A percentile compares a stretch with the other conserved stretches of the same genome.
Evolutionary conservation across 331 rosid genomes (phyloP).

Genomic region (Malus hybrid): DNA sequence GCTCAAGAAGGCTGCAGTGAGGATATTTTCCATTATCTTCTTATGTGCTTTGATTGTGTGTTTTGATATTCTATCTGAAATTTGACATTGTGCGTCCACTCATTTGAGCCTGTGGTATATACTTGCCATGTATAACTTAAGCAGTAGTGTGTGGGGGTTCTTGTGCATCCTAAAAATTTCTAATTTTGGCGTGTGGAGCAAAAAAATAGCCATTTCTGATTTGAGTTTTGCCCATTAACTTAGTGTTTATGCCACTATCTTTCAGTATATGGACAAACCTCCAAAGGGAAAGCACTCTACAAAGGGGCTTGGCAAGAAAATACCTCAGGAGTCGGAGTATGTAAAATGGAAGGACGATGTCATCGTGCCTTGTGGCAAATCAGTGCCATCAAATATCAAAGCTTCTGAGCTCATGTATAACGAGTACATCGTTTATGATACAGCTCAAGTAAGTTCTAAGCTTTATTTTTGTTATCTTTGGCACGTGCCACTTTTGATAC

Average conservation of each 20-base stretch:
- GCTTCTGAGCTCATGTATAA: constrained; percentile 85
- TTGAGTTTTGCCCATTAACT: not conserved
- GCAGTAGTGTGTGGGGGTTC: not conserved
- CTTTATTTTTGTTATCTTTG: not conserved
- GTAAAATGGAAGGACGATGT: constrained; percentile 72
- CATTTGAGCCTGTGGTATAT: not conserved
- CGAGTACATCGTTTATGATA: constrained; percentile 80
- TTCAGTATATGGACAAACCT: constrained; percentile 82
- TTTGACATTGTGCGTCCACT: not conserved
- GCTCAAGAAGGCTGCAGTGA: constrained; percentile 77
- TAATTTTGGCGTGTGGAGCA: not conserved
- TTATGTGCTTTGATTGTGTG: not conserved
- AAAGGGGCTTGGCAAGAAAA: constrained; percentile 84
- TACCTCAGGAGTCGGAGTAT: constrained; percentile 51
- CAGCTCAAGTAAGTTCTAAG: constrained; percentile 68
- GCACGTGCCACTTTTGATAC: not conserved
- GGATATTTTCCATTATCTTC: constrained; percentile 7
- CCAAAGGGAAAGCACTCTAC: constrained; percentile 91
- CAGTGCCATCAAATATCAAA: constrained; percentile 60
- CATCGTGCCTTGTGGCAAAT: constrained; percentile 86
- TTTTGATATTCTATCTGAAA: not conserved
- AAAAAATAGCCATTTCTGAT: not conserved
- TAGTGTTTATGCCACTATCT: constrained; percentile 1
- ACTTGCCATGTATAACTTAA: not conserved
- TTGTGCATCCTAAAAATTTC: not conserved